These are phyloP conservation scores for Fusarium napiforme DNA, from an alignment of 2,329 filamentous ascomycete species.

Conservation along the genomic window DNA sequence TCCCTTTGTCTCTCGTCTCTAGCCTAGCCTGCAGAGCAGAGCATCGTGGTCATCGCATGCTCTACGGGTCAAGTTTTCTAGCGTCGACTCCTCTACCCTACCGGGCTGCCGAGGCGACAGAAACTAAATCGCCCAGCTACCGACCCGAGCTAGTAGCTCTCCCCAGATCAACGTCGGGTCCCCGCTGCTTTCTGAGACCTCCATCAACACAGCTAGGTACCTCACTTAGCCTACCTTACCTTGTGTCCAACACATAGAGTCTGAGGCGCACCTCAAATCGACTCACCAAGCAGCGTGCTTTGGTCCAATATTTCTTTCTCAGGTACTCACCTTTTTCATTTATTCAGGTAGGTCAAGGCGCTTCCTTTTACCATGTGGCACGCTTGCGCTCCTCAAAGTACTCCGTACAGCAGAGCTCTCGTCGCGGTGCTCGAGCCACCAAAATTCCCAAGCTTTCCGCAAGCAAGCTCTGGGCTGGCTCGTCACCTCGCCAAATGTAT, in stretches of 20 bases:
- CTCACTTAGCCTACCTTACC: neutral
- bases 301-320: neutral
- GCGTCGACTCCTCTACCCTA: slow-evolving; percentile 28
- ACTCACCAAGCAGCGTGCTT: slow-evolving; percentile 9
- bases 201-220: slow-evolving; percentile 2
- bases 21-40: slow-evolving; percentile 11
- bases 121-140: slow-evolving; percentile 36
- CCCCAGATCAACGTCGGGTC: slow-evolving; percentile 39
- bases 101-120: slow-evolving; percentile 36
- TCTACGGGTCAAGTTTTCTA: slow-evolving; percentile 31
- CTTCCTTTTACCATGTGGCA: neutral
- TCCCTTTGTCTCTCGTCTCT: neutral
- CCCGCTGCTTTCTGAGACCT: slow-evolving; percentile 29
- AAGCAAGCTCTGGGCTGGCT: slow-evolving; percentile 24
- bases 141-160: slow-evolving; percentile 38
- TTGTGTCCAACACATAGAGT: slow-evolving; percentile 13
- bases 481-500: slow-evolving; percentile 28
- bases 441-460: slow-evolving; percentile 28
- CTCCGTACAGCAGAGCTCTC: neutral
- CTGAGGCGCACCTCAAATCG: slow-evolving; percentile 2
- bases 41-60: slow-evolving; percentile 22
- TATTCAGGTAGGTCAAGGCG: slow-evolving; percentile 19
- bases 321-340: neutral
- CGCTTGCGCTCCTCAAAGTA: slow-evolving; percentile 2
- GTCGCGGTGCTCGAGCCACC: slow-evolving; percentile 26